Base-by-base conservation (phyloP, 1,284 basidiomycete genomes). In the Ceratobasidium sp. region DNA sequence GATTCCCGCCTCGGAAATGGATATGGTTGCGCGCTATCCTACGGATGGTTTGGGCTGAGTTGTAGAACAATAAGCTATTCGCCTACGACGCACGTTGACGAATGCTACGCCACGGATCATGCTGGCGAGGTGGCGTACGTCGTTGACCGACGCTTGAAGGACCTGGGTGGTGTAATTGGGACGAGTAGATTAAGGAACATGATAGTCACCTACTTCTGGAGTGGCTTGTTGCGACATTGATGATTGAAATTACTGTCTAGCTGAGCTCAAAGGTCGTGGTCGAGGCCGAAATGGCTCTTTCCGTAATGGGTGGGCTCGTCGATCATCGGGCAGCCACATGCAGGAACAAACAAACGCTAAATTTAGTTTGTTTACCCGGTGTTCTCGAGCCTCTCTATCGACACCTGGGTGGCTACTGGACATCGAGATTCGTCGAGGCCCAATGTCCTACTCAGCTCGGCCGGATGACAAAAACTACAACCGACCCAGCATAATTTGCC, bases 71-170 rank as follows among this genome's bases (percentile, higher is more conserved):
- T 25, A 49, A 69, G 72, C 62, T n/a, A 52, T 71, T 41, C 58
- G n/a, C 33, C 33, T 36, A 21, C 21, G 58, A 71, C 81, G 77
- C 77, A 92, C 91, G 75, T 89, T 88, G 46, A 82, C 81, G 75
- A 94, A 88, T 74, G 85, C 88, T 53, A 95, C 86, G 29, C 91
- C 90, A 71, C 90, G 85, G 25, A 95, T 80, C 19, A 94, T 80
- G 19, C 87, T 80, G 13, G 87, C 81, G 70, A 95, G 86, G 74
- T 88, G 86, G 66, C 90, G 84, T 49, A 95, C 85, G 77, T 95
- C 92, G 73, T 87, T 83, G 0, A 89, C 84, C 56, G 89, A 89
- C 1, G 90, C 89, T 56, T 83, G 83, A 29, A 93, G 80, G n/a
- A 93, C 83, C 89, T 92, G n/a, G 8, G 19, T 5, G 14, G 16